Evolutionary conservation across 495 filamentous ascomycete genomes (phyloP).

Genomic region (Elaphomyces granulatus): DNA sequence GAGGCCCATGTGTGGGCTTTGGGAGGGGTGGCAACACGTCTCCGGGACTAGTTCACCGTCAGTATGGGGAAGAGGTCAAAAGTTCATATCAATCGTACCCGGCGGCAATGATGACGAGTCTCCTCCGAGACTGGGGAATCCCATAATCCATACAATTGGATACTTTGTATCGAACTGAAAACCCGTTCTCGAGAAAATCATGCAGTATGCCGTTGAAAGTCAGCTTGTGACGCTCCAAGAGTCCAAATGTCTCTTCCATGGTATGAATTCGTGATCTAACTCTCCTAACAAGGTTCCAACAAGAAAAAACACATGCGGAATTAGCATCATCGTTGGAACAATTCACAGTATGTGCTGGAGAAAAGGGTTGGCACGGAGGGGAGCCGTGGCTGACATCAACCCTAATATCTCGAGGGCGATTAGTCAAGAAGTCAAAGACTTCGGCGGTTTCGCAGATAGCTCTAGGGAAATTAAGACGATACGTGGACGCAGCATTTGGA

Average conservation of each 20-base stretch:
- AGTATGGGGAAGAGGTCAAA: constrained; percentile 7
- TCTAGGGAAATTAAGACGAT: constrained; percentile 45
- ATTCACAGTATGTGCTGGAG: constrained; percentile 53
- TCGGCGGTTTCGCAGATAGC: constrained; percentile 21
- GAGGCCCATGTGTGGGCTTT: constrained; percentile 41
- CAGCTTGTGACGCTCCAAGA: constrained; percentile 32
- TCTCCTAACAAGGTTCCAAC: constrained; percentile 41
- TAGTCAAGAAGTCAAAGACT: constrained; percentile 19
- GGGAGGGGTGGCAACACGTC: constrained; percentile 61
- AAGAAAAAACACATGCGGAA: constrained; percentile 52
- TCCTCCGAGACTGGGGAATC: constrained; percentile 41
- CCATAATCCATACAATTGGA: constrained; percentile 44
- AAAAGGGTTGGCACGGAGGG: constrained; percentile 75
- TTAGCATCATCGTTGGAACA: constrained; percentile 61
- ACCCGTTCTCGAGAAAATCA: constrained; percentile 50
- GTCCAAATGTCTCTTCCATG: constrained; percentile 69
- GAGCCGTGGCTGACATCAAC: constrained; percentile 71
- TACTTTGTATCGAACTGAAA: constrained; percentile 49
- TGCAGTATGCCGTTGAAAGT: constrained; percentile 46
- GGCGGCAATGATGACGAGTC: constrained; percentile 67
- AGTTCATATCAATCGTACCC: constrained; percentile 43
- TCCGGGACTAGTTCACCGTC: constrained; percentile 42
- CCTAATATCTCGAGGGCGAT: constrained; percentile 13
- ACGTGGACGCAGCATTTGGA: constrained; percentile 38
- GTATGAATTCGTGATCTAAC: constrained; percentile 59